Base-by-base conservation (phyloP, 805 yeast species). In the Candida suzukii region DNA sequence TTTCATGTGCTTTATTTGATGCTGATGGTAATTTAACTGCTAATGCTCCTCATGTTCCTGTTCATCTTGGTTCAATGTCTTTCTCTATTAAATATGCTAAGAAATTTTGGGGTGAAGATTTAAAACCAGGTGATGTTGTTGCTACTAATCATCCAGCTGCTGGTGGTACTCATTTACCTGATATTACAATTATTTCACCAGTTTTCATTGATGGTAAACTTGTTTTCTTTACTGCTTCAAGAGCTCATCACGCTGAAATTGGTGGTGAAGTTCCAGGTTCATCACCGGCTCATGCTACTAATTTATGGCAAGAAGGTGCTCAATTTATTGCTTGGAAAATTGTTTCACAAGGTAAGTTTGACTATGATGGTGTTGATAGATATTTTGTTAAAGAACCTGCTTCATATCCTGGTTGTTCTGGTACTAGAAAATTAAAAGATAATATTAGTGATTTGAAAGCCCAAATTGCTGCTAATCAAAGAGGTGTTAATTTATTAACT, bases 171-270 rank as follows among this genome's bases (percentile, higher is more conserved):
- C 71, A 66, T 48, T 51, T 67, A 26, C 71, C 70, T 17, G 71
- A 67, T 50, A 66, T 74, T 43, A 74, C 79, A 1, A 71, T 74
- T 22, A 69, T 74, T 16, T 69, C 78, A 0, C 80, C 80, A 0
- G 76, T 74, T 2, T 61, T 69, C 42, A 53, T 64, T 38, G 63
- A 70, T 21, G 63, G 61, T 21, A 53, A 64, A 26, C 65, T 71
- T 10, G 61, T 66, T 20, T 73, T 72, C 48, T 73, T 73, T 63
- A 70, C 71, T 16, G 79, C 78, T 3, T 66, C 77, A 2, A 56
- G 79, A 40, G 78, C 76, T 6, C 79, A 74, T 53, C 80, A 74
- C 53, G 74, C 79, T 24, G 79, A 74, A 46, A 73, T 74, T 46
- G 79, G 79, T 32, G 72, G 76, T 14, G 68, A 73, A 40, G 62